These are phyloP conservation scores for Citrus medica DNA, from an alignment of 345 rosid species.

Conservation along the genomic window DNA sequence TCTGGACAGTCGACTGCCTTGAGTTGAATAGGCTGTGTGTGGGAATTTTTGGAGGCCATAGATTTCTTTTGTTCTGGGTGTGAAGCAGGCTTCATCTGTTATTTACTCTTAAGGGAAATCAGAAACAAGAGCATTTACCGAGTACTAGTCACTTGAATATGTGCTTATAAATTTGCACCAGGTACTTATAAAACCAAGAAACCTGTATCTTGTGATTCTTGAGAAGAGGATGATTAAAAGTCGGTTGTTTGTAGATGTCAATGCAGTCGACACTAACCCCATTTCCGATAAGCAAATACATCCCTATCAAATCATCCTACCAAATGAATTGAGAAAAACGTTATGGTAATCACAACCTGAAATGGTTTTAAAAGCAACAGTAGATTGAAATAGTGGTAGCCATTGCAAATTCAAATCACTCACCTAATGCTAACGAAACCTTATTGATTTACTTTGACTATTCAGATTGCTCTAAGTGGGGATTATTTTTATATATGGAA, in stretches of 20 bases:
- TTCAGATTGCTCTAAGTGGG: background rate
- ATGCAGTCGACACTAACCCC: constrained; percentile 30
- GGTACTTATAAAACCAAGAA: background rate
- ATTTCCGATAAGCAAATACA: constrained; percentile 10
- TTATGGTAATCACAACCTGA: background rate
- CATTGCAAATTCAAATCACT: background rate
- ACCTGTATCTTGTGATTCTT: constrained; percentile 27
- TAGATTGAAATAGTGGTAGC: background rate
- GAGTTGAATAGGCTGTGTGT: background rate
- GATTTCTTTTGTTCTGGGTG: background rate
- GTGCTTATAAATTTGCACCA: background rate
- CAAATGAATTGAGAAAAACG: background rate
- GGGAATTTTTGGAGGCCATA: background rate
- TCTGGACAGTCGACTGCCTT: background rate
- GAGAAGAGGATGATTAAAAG: constrained; percentile 29
- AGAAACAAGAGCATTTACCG: background rate
- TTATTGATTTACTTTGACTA: too few species aligned
- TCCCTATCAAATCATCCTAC: background rate
- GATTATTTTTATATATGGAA: background rate
- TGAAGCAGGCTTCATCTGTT: background rate
- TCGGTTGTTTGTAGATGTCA: constrained; percentile 31
- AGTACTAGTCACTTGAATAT: background rate
- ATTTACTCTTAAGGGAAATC: background rate
- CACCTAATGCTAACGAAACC: background rate
- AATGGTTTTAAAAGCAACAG: background rate